Evolutionary conservation across 163 green algal species (phyloP).

Genomic region (Scenedesmus sp.): DNA sequence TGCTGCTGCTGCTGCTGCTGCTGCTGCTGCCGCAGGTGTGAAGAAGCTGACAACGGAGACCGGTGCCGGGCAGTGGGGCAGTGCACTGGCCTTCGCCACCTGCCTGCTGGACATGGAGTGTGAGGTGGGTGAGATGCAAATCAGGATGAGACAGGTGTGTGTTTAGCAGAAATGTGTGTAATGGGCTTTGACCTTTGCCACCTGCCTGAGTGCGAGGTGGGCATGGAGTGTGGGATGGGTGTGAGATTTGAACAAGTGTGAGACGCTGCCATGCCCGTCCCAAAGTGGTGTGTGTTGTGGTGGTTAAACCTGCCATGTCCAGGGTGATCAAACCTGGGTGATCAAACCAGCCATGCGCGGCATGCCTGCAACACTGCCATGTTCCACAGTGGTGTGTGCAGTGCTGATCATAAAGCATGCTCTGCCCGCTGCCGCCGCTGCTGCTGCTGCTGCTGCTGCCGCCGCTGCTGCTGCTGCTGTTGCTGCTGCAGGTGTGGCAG

Average conservation of each 20-base stretch:
- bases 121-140: slow-evolving; percentile 16
- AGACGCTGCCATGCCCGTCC: neutral
- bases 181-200: no score
- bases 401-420: slow-evolving; percentile 53
- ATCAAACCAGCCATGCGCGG: neutral
- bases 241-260: neutral
- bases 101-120: slow-evolving; percentile 58
- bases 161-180: neutral
- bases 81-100: slow-evolving; percentile 53
- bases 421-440: neutral
- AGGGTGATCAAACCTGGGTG: no score
- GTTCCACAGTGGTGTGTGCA: no score
- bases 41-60: slow-evolving; percentile 62
- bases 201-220: no score
- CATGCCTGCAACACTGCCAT: slow-evolving; percentile 51
- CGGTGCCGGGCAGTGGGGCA: slow-evolving; percentile 57
- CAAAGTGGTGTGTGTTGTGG: neutral
- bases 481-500: slow-evolving; percentile 20
- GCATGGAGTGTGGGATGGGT: neutral
- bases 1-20: neutral
- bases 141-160: neutral
- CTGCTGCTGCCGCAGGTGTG: slow-evolving; percentile 25
- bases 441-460: neutral
- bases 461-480: neutral
- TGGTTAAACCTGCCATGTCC: no score